Evolutionary conservation across 768 basidiomycete genomes (phyloP).

Genomic region (Lactifluus subvellereus): DNA sequence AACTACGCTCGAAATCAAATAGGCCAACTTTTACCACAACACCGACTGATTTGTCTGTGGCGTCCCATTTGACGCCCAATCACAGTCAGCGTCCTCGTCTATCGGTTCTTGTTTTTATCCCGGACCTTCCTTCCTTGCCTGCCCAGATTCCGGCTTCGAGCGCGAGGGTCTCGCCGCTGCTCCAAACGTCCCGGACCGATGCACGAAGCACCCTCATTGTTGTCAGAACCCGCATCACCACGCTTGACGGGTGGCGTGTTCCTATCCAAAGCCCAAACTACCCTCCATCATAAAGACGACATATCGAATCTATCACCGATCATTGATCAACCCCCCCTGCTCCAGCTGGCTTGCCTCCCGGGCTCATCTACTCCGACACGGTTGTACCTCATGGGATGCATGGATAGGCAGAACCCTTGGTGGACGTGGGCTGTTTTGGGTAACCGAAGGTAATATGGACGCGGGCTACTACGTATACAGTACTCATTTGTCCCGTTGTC

Average conservation of each 20-base stretch:
- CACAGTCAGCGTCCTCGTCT: conserved; percentile 20
- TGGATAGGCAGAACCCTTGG: neutral
- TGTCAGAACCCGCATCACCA: conserved; percentile 8
- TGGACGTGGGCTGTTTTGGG: neutral
- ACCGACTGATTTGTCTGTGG: conserved; percentile 4
- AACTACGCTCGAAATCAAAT: conserved; percentile 1
- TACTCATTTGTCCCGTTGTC: neutral
- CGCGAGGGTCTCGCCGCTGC: neutral
- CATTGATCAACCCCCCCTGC: neutral
- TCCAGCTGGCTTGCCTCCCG: neutral
- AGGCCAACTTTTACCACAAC: neutral
- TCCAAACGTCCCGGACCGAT: neutral
- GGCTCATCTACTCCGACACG: neutral
- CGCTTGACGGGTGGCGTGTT: neutral
- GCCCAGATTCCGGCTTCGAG: neutral
- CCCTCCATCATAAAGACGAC: neutral
- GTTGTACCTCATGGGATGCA: neutral
- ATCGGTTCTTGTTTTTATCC: neutral
- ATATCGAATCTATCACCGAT: neutral
- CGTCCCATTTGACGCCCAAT: neutral
- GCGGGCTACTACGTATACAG: neutral
- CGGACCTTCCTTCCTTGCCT: neutral
- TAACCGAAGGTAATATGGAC: neutral
- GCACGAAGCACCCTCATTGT: neutral
- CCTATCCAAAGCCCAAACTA: neutral